Evolutionary conservation across 164 flowering plant genomes (phyloP), one percentile per base, ranked within the genome.

Genomic region (Stephania japonica): DNA sequence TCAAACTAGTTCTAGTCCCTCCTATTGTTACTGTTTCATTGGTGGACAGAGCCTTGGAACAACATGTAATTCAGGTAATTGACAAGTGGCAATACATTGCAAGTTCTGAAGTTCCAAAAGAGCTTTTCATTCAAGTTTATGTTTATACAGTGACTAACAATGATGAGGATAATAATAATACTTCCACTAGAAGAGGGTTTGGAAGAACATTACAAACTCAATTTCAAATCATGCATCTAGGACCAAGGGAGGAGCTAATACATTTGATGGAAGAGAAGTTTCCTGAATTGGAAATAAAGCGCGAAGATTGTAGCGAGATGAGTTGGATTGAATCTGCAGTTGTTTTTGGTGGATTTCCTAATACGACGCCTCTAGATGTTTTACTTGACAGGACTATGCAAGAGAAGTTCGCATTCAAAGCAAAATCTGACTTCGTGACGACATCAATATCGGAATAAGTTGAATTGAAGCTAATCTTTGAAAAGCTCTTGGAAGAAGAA

Each of bases 51-150:
- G 62, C 67, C 11, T 14, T 72, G 14, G 73, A 59, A 61, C 67
- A 61, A 41, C 53, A 53, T n/a, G 73, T 67, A 42, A 72, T 53
- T 6, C 5, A 13, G 8, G 13, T 62, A 1, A n/a, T 72, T 23
- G 21, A 42, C 25, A 62, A 61, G n/a, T 72, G 73, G 73, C 73
- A 72, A 61, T 12, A 38, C 7, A 38, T 62, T 24, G 67, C 67
- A 32, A 32, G 38, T 2, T 32, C 21, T 24, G 13, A 72, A 23
- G 21, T 72, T 13, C n/a, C 64, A 62, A 2, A 42, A 26, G 53
- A 63, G 16, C 67, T 71, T 18, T 18, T 41, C 38, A 32, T 32
- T 32, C 38, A 32, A 32, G 38, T 32, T 32, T 0, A 32, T 32
- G 38, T 32, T 32, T 32, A 32, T 4, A 32, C 38, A 32, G 38